A percentile compares a stretch with the other conserved stretches of the same genome.
Evolutionary conservation across 2,329 filamentous ascomycete species (phyloP).

Genomic region (Alternaria arborescens): DNA sequence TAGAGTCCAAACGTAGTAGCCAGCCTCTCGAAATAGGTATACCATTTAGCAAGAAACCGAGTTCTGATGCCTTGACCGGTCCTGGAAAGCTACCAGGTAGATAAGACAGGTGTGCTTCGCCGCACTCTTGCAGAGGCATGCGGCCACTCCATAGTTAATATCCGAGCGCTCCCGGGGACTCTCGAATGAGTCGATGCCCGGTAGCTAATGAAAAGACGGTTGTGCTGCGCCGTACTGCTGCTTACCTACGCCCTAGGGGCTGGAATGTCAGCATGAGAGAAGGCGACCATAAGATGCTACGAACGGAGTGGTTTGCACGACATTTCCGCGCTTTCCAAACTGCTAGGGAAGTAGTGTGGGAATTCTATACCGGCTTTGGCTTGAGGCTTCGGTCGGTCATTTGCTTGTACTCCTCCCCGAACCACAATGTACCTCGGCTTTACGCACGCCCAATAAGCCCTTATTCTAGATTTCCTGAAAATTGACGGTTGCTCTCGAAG

Average conservation of each 20-base stretch:
- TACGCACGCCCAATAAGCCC: neutral
- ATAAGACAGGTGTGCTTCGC: neutral
- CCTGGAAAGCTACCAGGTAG: neutral
- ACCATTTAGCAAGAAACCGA: neutral
- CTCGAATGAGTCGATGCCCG: neutral
- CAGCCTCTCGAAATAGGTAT: neutral
- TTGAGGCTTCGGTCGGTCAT: neutral
- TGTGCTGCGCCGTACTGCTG: neutral
- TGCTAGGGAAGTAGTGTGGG: neutral
- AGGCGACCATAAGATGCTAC: neutral
- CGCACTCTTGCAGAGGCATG: neutral
- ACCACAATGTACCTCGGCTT: neutral
- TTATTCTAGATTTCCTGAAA: neutral
- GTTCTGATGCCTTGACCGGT: neutral
- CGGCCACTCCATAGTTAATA: neutral
- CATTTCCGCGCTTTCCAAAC: neutral
- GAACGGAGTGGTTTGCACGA: neutral
- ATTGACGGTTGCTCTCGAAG: neutral
- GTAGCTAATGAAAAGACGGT: no score
- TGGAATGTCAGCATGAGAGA: neutral
- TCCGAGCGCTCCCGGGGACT: neutral
- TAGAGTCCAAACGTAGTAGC: neutral
- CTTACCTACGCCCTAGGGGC: neutral
- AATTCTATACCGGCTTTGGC: neutral
- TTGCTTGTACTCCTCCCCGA: neutral